Conservation (phyloP, 805 yeast species). For the Saturnispora saitoi region DNA sequence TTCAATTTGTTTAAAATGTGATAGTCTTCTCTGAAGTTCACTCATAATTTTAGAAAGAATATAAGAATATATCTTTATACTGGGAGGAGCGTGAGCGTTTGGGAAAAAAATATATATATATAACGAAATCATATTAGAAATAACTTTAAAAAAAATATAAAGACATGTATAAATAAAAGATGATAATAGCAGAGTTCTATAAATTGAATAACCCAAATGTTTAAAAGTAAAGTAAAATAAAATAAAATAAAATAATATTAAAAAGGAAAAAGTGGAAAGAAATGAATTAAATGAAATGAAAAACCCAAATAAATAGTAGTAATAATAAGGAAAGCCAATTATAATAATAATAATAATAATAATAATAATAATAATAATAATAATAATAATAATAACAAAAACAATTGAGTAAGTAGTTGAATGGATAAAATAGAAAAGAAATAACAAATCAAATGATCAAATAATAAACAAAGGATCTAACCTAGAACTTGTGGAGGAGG, state of each 20-base stretch:
- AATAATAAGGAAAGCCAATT: neutral
- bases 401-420: no score
- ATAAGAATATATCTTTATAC: no score
- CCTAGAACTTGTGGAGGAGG: slow-evolving; percentile 6
- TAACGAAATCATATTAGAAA: neutral
- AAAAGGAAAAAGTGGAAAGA: neutral
- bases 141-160: neutral
- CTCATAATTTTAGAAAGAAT: neutral
- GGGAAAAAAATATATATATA: neutral
- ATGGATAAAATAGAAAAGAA: no score
- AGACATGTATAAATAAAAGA: neutral
- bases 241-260: neutral
- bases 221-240: neutral
- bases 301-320: neutral
- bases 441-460: no score
- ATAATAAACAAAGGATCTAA: no score
- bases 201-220: neutral
- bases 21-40: neutral
- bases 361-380: no score
- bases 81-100: neutral
- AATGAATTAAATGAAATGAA: neutral
- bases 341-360: neutral
- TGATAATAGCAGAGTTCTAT: neutral
- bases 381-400: no score
- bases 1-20: slow-evolving; percentile 1